Conservation (phyloP, 306 rosid genomes). For the Coriaria nepalensis region DNA sequence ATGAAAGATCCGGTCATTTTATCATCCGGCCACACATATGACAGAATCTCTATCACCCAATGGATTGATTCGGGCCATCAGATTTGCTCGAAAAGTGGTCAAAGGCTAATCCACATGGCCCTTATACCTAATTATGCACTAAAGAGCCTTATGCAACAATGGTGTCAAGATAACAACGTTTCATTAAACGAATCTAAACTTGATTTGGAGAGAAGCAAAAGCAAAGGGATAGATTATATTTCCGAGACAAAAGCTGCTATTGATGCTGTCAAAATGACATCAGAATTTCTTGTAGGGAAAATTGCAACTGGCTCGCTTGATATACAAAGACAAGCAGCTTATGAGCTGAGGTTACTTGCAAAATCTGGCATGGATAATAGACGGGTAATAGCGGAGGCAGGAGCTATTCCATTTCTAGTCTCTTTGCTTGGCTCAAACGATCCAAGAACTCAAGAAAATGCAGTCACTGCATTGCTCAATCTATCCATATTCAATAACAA, state of each 20-base stretch:
- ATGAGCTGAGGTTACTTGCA: constrained; percentile 68
- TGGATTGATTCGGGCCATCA: constrained; percentile 93
- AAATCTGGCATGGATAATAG: constrained; percentile 73
- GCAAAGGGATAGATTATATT: constrained; percentile 44
- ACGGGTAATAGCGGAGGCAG: constrained; percentile 75
- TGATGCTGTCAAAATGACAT: constrained; percentile 82
- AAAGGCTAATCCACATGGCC: constrained; percentile 79
- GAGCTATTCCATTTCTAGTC: constrained; percentile 79
- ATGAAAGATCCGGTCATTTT: constrained; percentile 86
- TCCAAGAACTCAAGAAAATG: constrained; percentile 81
- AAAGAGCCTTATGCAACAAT: constrained; percentile 70
- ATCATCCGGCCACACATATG: constrained; percentile 82
- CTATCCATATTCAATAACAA: constrained; percentile 77
- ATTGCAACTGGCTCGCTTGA: constrained; percentile 82
- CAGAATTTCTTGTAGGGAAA: constrained; percentile 87
- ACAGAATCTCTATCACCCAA: constrained; percentile 55
- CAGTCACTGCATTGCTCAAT: constrained; percentile 72
- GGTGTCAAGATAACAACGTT: constrained; percentile 60
- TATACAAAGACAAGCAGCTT: constrained; percentile 81
- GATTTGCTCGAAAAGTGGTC: constrained; percentile 85
- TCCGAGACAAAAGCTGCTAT: constrained; percentile 52
- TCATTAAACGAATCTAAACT: constrained; percentile 20
- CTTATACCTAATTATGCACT: constrained; percentile 79
- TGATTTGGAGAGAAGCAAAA: constrained; percentile 24
- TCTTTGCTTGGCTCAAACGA: constrained; percentile 50